These are phyloP conservation scores for Nyctanthes arbortristis DNA, from an alignment of 257 asterid genomes.

Conservation along the genomic window DNA sequence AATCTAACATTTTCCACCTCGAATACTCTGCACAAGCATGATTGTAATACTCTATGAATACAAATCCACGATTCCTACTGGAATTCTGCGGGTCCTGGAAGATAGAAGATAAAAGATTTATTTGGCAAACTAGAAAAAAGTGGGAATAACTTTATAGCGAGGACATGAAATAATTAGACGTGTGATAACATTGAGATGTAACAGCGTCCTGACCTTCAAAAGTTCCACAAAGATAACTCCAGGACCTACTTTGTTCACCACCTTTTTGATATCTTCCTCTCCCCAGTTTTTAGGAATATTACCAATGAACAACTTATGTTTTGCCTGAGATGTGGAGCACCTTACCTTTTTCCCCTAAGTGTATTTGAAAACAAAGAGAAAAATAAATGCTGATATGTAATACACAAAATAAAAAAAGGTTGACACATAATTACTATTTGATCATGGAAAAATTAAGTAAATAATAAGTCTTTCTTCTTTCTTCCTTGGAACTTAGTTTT, in stretches of 20 bases:
- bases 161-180: conserved; percentile 13
- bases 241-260: conserved; percentile 78
- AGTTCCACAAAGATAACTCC: conserved; percentile 80
- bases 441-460: background rate
- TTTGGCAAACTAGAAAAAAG: conserved; percentile 10
- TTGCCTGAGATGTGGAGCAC: conserved; percentile 95
- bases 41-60: conserved; percentile 87
- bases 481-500: background rate
- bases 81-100: conserved; percentile 82
- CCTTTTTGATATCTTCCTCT: conserved; percentile 75
- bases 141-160: background rate
- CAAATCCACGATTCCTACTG: conserved; percentile 86
- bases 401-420: conserved; percentile 1
- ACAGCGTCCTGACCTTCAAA: conserved; percentile 55
- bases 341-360: conserved; percentile 78
- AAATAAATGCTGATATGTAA: conserved; percentile 19
- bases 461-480: background rate
- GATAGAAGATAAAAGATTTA: conserved; percentile 9
- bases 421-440: conserved; percentile 6
- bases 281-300: conserved; percentile 89
- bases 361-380: conserved; percentile 17
- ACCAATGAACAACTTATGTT: conserved; percentile 83
- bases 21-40: conserved; percentile 99
- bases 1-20: conserved; percentile 76
- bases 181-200: background rate